These are phyloP conservation scores for Coniophora puteana DNA, from an alignment of 1,284 basidiomycete species.

Conservation along the genomic window DNA sequence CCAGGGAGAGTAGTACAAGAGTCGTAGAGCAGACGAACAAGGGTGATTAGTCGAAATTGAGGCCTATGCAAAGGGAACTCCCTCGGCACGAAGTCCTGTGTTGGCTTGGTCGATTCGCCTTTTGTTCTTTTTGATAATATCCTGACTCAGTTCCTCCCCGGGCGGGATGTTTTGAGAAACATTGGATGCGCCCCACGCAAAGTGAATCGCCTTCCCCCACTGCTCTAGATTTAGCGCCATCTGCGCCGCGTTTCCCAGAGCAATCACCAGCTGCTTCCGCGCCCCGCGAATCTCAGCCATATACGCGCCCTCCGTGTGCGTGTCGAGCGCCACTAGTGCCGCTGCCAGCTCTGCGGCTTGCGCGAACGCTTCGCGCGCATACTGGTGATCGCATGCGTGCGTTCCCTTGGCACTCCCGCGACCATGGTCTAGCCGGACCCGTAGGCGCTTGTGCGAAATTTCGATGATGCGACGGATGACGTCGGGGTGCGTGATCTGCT, in stretches of 20 bases:
- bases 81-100: conserved; percentile 2
- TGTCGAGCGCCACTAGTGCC: conserved; percentile 22
- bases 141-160: conserved; percentile 10
- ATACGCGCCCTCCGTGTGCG: conserved; percentile 18
- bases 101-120: conserved; percentile 19
- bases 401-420: conserved; percentile 7
- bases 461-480: conserved; percentile 16
- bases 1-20: too few relatives aligned
- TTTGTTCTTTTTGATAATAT: conserved; percentile 18
- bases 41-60: too few relatives aligned
- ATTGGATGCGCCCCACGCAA: conserved; percentile 18
- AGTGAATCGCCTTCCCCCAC: conserved; percentile 19
- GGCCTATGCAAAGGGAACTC: too few relatives aligned
- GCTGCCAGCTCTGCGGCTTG: conserved; percentile 25
- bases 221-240: conserved; percentile 22
- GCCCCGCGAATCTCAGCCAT: conserved; percentile 13
- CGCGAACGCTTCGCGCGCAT: conserved; percentile 18
- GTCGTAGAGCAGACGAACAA: too few relatives aligned
- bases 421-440: conserved; percentile 15
- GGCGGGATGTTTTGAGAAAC: conserved; percentile 10
- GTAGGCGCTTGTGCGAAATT: conserved; percentile 16
- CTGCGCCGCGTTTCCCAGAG: conserved; percentile 29
- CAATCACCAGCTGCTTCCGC: conserved; percentile 24
- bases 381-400: conserved; percentile 11
- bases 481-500: conserved; percentile 19